These are phyloP conservation scores for Xylariaceae sp. DNA, from an alignment of 2,329 filamentous ascomycete species.

Conservation along the genomic window DNA sequence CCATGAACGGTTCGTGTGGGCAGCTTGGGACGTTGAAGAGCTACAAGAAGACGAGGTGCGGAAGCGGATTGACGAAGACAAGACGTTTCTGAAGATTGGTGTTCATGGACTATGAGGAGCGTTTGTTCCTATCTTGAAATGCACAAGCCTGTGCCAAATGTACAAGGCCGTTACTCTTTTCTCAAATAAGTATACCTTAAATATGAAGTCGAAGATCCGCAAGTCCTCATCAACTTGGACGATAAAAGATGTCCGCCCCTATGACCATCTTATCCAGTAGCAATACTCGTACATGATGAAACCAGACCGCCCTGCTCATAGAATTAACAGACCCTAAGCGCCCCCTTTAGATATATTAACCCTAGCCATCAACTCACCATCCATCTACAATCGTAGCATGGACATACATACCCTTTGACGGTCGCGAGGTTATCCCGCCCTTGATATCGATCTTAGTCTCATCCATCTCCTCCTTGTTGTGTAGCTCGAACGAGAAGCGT, in stretches of 20 bases:
- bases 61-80: slow-evolving; percentile 25
- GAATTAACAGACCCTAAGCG: no score
- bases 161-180: no score
- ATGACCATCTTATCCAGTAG: no score
- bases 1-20: slow-evolving; percentile 36
- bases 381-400: slow-evolving; percentile 63
- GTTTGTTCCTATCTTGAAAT: no score
- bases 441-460: slow-evolving; percentile 65
- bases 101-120: slow-evolving; percentile 20
- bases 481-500: slow-evolving; percentile 61
- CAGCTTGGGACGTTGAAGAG: slow-evolving; percentile 40
- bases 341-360: no score
- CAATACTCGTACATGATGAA: no score
- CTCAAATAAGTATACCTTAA: no score
- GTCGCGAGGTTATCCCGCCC: slow-evolving; percentile 67
- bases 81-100: slow-evolving; percentile 21
- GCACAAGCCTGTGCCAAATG: no score
- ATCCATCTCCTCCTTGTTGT: slow-evolving; percentile 58
- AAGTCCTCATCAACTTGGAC: no score
- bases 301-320: no score
- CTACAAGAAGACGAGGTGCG: slow-evolving; percentile 25
- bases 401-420: slow-evolving; percentile 68
- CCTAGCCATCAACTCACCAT: slow-evolving; percentile 57
- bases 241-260: no score
- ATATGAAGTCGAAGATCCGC: no score